These are phyloP conservation scores for Umbelopsis ramanniana DNA, from an alignment of 192 early-diverging fungal genomes.

Conservation along the genomic window DNA sequence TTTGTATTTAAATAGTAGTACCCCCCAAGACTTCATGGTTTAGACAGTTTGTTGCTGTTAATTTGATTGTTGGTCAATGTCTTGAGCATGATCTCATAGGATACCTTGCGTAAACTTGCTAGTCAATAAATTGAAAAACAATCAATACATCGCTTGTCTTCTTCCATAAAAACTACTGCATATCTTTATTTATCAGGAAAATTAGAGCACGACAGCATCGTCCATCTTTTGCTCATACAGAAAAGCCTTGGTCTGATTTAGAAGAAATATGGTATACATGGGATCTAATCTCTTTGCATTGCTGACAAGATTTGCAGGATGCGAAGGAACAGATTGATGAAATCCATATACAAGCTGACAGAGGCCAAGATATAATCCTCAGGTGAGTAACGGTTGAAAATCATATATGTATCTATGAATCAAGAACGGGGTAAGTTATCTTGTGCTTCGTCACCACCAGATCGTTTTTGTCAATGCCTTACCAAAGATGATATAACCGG, in stretches of 20 bases:
- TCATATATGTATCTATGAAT: constrained; percentile 66
- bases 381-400: constrained; percentile 70
- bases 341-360: constrained; percentile 72
- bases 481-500: constrained; percentile 78
- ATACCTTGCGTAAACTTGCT: background rate
- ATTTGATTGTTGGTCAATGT: background rate
- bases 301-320: constrained; percentile 62
- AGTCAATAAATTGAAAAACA: background rate
- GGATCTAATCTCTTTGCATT: constrained; percentile 30
- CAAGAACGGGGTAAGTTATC: background rate
- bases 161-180: no score
- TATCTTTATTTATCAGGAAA: no score
- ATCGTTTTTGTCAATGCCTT: background rate
- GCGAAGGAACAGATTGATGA: constrained; percentile 79
- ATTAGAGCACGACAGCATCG: background rate
- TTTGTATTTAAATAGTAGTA: background rate
- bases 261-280: background rate
- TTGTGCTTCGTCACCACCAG: background rate
- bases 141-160: no score
- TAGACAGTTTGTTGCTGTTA: constrained; percentile 2
- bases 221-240: background rate
- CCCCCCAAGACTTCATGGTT: background rate
- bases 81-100: background rate
- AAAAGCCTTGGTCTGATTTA: background rate
- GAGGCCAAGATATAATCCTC: constrained; percentile 75